Conservation (phyloP, 192 early-diverging fungal genomes). For the Coemansia brasiliensis region DNA sequence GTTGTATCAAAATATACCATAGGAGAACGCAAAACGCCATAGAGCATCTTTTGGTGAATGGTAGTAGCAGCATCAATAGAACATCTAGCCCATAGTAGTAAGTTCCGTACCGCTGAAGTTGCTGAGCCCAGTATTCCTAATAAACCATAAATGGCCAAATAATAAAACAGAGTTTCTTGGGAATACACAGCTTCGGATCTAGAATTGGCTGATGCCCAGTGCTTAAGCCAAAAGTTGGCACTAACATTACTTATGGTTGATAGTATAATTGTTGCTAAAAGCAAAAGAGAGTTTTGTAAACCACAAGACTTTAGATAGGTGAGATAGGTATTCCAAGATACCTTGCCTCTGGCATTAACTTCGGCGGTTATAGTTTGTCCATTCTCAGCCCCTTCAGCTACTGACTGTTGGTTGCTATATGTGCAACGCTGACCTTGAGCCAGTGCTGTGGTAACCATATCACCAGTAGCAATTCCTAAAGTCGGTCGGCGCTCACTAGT, state of each 20-base stretch:
- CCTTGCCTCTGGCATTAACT: neutral
- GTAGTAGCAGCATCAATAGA: neutral
- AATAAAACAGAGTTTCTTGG: neutral
- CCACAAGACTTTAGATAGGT: constrained; percentile 3
- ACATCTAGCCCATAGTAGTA: neutral
- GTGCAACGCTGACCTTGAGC: neutral
- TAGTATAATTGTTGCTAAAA: neutral
- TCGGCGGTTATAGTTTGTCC: neutral
- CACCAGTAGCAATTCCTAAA: too few species aligned
- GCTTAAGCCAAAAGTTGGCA: constrained; percentile 9
- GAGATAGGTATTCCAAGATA: neutral
- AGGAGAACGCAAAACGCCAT: constrained; percentile 6
- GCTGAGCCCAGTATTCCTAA: neutral
- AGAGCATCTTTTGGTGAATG: constrained; percentile 7
- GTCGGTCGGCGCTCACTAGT: too few species aligned
- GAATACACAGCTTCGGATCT: neutral
- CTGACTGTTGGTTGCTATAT: neutral
- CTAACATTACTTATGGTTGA: neutral
- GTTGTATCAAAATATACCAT: constrained; percentile 12
- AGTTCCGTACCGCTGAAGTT: neutral
- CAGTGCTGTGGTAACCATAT: neutral
- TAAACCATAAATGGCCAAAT: constrained; percentile 2
- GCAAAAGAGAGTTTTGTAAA: neutral
- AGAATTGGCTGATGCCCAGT: constrained; percentile 7
- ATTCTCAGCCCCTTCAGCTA: neutral